Percentiles rank a stretch among this genome's conserved stretches.
phyloP scores from a whole-genome alignment of 1,284 basidiomycete genomes.

The Cryptococcus sp. region DNA sequence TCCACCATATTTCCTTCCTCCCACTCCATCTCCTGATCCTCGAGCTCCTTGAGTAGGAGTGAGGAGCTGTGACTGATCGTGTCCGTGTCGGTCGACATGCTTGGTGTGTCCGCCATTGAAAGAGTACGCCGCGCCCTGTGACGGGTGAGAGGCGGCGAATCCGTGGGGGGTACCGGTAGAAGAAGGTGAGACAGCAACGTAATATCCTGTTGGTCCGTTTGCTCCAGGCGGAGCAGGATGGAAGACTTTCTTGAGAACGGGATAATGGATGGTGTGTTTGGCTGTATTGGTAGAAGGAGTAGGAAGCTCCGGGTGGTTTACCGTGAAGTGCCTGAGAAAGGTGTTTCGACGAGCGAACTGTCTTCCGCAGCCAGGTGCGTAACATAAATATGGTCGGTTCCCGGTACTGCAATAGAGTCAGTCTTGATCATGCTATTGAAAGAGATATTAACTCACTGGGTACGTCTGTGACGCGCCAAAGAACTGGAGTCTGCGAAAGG shows the following conservation, averaged over 20 bases:
- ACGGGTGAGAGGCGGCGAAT: constrained; percentile 37
- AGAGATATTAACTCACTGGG: constrained; percentile 47
- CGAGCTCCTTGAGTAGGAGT: background rate
- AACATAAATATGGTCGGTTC: constrained; percentile 39
- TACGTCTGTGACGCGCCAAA: constrained; percentile 55
- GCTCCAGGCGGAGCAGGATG: constrained; percentile 12
- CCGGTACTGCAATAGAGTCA: constrained; percentile 30
- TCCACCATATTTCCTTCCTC: constrained; percentile 2
- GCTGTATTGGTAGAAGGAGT: constrained; percentile 22
- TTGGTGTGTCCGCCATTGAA: constrained; percentile 25
- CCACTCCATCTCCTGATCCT: background rate
- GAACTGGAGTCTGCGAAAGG: constrained; percentile 57
- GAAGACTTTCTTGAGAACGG: constrained; percentile 8
- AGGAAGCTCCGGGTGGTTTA: constrained; percentile 36
- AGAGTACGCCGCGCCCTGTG: constrained; percentile 33
- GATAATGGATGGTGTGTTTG: constrained; percentile 13
- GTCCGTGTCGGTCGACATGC: background rate
- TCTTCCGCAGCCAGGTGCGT: constrained; percentile 27
- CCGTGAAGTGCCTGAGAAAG: constrained; percentile 39
- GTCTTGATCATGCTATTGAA: background rate
- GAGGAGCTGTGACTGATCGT: background rate
- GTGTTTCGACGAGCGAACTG: constrained; percentile 43
- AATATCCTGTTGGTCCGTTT: constrained; percentile 17
- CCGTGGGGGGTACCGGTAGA: constrained; percentile 26
- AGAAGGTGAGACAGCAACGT: constrained; percentile 16